Percentiles rank a stretch among this genome's conserved stretches.
Evolutionary conservation across 169 alveolate genomes (phyloP).

Genomic region (Plasmodium berghei): DNA sequence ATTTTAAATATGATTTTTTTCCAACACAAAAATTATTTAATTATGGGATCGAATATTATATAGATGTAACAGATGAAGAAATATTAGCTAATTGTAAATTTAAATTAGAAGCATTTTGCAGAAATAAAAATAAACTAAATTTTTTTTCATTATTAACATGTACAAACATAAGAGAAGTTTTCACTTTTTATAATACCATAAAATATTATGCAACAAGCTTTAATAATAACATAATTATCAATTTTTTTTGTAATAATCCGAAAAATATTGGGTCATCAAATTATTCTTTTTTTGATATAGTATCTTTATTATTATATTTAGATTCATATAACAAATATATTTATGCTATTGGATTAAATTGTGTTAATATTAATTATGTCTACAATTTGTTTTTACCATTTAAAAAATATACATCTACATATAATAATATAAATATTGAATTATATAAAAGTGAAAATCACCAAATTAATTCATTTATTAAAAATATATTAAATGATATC

Average conservation of each 20-base stretch:
- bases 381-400: slow-evolving; percentile 36
- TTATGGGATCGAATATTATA: slow-evolving; percentile 63
- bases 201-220: slow-evolving; percentile 15
- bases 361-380: slow-evolving; percentile 35
- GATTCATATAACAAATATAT: slow-evolving; percentile 40
- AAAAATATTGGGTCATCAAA: slow-evolving; percentile 26
- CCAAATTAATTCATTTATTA: slow-evolving; percentile 3
- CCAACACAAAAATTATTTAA: slow-evolving; percentile 20
- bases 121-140: slow-evolving; percentile 24
- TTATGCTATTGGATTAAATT: slow-evolving; percentile 53
- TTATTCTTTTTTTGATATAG: slow-evolving; percentile 50
- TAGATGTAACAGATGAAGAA: slow-evolving; percentile 63
- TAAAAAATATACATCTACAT: slow-evolving; percentile 8
- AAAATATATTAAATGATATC: slow-evolving; percentile 7
- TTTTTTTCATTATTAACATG: slow-evolving; percentile 31
- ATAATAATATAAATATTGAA: slow-evolving; percentile 11
- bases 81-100: slow-evolving; percentile 39
- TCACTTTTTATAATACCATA: slow-evolving; percentile 33
- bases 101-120: slow-evolving; percentile 20
- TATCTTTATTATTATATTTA: slow-evolving; percentile 14
- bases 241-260: slow-evolving; percentile 28
- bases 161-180: slow-evolving; percentile 57
- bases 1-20: too few species aligned
- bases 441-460: slow-evolving; percentile 19
- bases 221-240: slow-evolving; percentile 16